These are phyloP conservation scores for Skeletonema marinoi DNA, from an alignment of 108 stramenopile genomes.

Conservation along the genomic window DNA sequence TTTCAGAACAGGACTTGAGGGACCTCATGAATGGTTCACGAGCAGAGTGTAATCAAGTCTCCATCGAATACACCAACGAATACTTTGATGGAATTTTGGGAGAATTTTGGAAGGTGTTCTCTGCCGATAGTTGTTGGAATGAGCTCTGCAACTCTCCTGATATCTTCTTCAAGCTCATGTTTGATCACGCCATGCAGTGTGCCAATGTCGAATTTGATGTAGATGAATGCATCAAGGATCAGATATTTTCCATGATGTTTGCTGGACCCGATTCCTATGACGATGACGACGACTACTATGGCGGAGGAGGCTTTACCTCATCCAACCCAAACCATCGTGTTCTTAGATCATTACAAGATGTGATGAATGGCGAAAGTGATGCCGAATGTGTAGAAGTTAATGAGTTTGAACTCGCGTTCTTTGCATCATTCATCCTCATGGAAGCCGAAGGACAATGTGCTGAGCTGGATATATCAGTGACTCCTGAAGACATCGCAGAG, in stretches of 20 bases:
- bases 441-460: conserved; percentile 13
- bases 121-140: not conserved
- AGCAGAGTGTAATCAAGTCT: not conserved
- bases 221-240: conserved; percentile 17
- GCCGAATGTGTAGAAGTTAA: not conserved
- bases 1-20: not conserved
- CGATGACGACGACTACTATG: not conserved
- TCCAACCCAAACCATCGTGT: not conserved
- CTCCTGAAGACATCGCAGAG: conserved; percentile 13
- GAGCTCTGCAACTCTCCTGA: not conserved
- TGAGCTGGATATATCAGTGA: conserved; percentile 2
- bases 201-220: conserved; percentile 24
- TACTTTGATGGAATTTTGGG: not conserved
- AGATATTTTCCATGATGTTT: conserved; percentile 3
- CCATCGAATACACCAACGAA: not conserved
- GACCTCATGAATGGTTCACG: not conserved
- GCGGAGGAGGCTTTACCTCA: not conserved
- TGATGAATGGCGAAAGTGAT: not conserved
- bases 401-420: not conserved
- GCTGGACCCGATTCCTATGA: not conserved
- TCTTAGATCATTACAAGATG: not conserved
- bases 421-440: conserved; percentile 4
- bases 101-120: not conserved
- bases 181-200: conserved; percentile 5
- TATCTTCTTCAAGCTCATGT: not conserved